phyloP scores from a whole-genome alignment of 1,284 basidiomycete genomes.

The Ganoderma leucocontextum region DNA sequence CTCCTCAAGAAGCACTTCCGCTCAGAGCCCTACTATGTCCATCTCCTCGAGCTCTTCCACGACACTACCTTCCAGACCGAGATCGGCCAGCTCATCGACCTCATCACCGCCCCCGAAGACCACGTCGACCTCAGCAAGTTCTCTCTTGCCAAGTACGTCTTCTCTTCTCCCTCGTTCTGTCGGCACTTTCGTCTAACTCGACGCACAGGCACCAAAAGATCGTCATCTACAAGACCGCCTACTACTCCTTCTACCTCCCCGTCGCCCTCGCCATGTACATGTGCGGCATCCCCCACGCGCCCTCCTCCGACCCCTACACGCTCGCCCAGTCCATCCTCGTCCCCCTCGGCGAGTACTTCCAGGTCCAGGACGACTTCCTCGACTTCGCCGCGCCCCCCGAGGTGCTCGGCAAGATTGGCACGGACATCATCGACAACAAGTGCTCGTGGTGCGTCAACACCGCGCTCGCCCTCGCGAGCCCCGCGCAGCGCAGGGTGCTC shows the following conservation, averaged over 20 bases:
- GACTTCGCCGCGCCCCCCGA: slow-evolving; percentile 93
- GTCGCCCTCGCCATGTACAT: slow-evolving; percentile 94
- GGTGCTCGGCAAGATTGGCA: slow-evolving; percentile 96
- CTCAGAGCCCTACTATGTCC: slow-evolving; percentile 82
- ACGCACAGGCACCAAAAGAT: slow-evolving; percentile 85
- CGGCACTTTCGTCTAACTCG: not conserved
- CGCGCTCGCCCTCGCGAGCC: slow-evolving; percentile 71
- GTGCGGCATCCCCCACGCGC: slow-evolving; percentile 66
- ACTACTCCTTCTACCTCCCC: slow-evolving; percentile 98
- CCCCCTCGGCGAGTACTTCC: slow-evolving; percentile 98
- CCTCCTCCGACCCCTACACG: slow-evolving; percentile 71
- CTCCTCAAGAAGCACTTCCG: slow-evolving; percentile 92
- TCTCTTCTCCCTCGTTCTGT: slow-evolving; percentile 29
- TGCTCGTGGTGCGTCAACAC: slow-evolving; percentile 98
- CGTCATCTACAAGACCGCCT: slow-evolving; percentile 98
- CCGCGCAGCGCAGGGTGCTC: slow-evolving; percentile 64
- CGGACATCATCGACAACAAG: slow-evolving; percentile 99
- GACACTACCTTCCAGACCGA: slow-evolving; percentile 96
- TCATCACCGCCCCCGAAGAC: slow-evolving; percentile 95
- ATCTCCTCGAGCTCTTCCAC: slow-evolving; percentile 91
- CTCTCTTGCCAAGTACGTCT: slow-evolving; percentile 78
- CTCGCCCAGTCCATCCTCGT: slow-evolving; percentile 87
- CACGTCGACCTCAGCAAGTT: slow-evolving; percentile 89
- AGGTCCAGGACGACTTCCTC: slow-evolving; percentile 98
- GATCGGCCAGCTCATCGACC: slow-evolving; percentile 94